These are phyloP conservation scores for Grammothele lineata DNA, from an alignment of 768 basidiomycete genomes.

Conservation along the genomic window DNA sequence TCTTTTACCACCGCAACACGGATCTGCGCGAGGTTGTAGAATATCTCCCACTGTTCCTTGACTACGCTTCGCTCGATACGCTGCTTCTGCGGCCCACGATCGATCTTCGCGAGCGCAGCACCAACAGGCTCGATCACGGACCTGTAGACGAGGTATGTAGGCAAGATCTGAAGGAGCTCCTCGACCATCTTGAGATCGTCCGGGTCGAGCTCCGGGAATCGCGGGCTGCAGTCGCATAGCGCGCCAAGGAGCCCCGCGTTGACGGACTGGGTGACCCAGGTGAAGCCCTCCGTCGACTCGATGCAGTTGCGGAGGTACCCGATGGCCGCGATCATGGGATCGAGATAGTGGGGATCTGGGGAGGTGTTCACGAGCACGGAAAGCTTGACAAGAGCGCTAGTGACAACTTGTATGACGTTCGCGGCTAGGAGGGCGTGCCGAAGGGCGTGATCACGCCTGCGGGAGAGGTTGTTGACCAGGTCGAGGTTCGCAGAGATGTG, in stretches of 20 bases:
- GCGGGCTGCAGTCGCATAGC: slow-evolving; percentile 25
- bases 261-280: slow-evolving; percentile 32
- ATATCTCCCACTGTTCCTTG: slow-evolving; percentile 24
- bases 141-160: slow-evolving; percentile 35
- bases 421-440: slow-evolving; percentile 30
- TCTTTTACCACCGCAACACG: slow-evolving; percentile 22
- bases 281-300: slow-evolving; percentile 35
- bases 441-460: slow-evolving; percentile 25
- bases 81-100: slow-evolving; percentile 13
- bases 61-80: slow-evolving; percentile 21
- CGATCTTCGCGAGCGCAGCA: slow-evolving; percentile 23
- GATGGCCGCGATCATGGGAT: slow-evolving; percentile 27
- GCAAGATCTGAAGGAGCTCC: slow-evolving; percentile 26
- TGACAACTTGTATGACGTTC: slow-evolving; percentile 27
- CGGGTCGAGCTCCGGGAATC: slow-evolving; percentile 23
- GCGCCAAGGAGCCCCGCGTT: slow-evolving; percentile 31
- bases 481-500: slow-evolving; percentile 26
- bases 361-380: slow-evolving; percentile 20
- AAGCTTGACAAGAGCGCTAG: slow-evolving; percentile 29
- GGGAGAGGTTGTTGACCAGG: slow-evolving; percentile 30
- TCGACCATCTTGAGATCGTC: slow-evolving; percentile 30
- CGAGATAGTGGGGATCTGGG: slow-evolving; percentile 17
- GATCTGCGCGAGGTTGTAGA: slow-evolving; percentile 26
- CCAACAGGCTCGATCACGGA: slow-evolving; percentile 32
- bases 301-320: slow-evolving; percentile 33